Conservation (phyloP, 495 filamentous ascomycete genomes). For the Letharia columbiana region DNA sequence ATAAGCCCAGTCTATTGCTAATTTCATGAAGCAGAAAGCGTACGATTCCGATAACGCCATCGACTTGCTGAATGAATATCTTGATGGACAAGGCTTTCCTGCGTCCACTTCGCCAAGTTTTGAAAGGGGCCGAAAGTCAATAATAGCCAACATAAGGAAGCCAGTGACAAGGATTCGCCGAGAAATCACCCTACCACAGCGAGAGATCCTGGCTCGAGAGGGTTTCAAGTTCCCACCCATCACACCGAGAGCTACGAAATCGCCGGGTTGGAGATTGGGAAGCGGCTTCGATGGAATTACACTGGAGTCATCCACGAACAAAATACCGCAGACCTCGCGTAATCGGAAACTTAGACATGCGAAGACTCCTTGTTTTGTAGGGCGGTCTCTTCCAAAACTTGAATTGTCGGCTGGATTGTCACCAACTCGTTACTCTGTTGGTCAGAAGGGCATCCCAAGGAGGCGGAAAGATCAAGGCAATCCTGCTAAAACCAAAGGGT, state of each 20-base stretch:
- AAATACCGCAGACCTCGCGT: not conserved
- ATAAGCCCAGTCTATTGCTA: not conserved
- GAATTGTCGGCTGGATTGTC: not conserved
- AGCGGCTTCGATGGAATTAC: conserved; percentile 17
- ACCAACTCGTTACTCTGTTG: not conserved
- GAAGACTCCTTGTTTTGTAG: not conserved
- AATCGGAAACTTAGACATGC: not conserved
- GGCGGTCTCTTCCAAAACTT: conserved; percentile 5
- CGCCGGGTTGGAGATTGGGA: conserved; percentile 12
- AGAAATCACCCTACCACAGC: not conserved
- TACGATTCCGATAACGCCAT: not conserved
- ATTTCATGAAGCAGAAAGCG: not conserved
- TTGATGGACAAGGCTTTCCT: not conserved
- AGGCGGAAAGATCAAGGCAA: not conserved
- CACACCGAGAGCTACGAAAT: conserved; percentile 14
- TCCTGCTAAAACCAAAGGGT: not conserved
- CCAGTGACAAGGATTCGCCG: conserved; percentile 2
- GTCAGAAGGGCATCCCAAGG: not conserved
- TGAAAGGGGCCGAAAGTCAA: not conserved
- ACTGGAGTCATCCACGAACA: not conserved
- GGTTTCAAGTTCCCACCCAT: conserved; percentile 15
- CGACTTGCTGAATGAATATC: not conserved
- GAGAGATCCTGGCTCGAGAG: not conserved
- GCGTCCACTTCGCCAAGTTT: not conserved
- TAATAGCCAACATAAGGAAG: conserved; percentile 9